Evolutionary conservation across 2,329 filamentous ascomycete genomes (phyloP), one percentile per base, ranked within the genome.

Genomic region (Berkeleyomyces rouxiae): DNA sequence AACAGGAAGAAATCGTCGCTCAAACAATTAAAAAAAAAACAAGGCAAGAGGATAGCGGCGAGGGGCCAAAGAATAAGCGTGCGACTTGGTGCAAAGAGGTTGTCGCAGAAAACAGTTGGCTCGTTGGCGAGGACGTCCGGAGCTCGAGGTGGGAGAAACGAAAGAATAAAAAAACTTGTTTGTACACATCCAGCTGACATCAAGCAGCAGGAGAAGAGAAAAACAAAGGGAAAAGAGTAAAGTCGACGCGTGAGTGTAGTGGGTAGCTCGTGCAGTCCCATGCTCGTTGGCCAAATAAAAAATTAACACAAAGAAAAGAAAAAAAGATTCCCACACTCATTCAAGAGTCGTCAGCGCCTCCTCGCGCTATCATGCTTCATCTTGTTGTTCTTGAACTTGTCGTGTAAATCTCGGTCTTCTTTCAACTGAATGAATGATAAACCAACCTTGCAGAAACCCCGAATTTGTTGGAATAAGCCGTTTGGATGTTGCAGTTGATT

Each of bases 351-450:
- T 36, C 7, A 37, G 9, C 39, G 23, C 4, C 39, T 31, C 57
- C 16, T 13, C 13, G 39, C 42, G 42, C 39, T 44, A 44, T 36
- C 11, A 6, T n/a, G 31, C 7, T 33, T 36, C 31, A 11, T 53
- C 49, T 53, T 53, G 57, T 44, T 44, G 39, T 59, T 44, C 40
- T 58, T 58, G 55, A 13, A 40, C 43, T 59, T 59, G 13, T 59
- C 42, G 23, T 44, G 16, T n/a, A 23, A 16, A 37, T 40, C 16
- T 59, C 23, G 0, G 39, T 58, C n/a, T 23, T 36, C 23, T 59
- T 16, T 59, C n/a, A 53, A 37, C 13, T 6, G 3, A 10, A 53
- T 33, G 49, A 23, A 23, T 23, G 40, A 53, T 58, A 55, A 64
- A 9, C 31, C 49, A 42, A 3, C 58, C n/a, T 43, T 40, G 42